Evolutionary conservation across 1,284 basidiomycete species (phyloP), one percentile per base, ranked within the genome.

Genomic region (Sanghuangporus baumii): DNA sequence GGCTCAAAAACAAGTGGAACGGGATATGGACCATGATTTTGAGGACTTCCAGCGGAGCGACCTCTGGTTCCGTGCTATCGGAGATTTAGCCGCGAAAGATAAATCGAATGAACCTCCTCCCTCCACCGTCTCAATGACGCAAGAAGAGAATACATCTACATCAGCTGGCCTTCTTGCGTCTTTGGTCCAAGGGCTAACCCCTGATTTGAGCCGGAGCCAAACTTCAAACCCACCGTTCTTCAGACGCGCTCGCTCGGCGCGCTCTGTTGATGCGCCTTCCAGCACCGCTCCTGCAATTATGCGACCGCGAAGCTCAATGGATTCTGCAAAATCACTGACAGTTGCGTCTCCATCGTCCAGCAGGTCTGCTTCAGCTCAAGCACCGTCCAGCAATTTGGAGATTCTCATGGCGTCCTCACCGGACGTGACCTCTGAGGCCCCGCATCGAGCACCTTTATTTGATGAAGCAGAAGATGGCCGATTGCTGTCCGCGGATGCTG

Each of bases 1-100:
- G 2, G 87, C 93, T 1, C 96, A 98, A 71, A 79, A 81, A 62
- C 90, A 95, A 67, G 86, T 96, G 1, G 92, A 96, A 70, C 82
- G 86, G 36, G 85, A 90, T 59, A 96, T 98, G 92, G 88, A 92
- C 67, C 89, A 91, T 59, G 94, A 97, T 72, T 97, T 96, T 74
- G 87, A 90, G 54, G 86, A 87, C 6, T 98, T 99, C 72, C 85
- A 88, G 69, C 79, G 84, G 65, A 94, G 91, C 43, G 93, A 96
- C 68, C 80, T 98, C 8, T 98, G 92, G 86, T 90, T 94, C 75
- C 89, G 93, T 60, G 94, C 93, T 0, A 78, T 91, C 1, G 85
- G 88, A 2, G 93, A 98, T 70, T 78, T 89, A 2, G 82, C 85
- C 57, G 26, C 55, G 12, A 59, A 63, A 47, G 41, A 41, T 12